phyloP scores from a whole-genome alignment of 1,284 basidiomycete species.

The Athelia sp. region DNA sequence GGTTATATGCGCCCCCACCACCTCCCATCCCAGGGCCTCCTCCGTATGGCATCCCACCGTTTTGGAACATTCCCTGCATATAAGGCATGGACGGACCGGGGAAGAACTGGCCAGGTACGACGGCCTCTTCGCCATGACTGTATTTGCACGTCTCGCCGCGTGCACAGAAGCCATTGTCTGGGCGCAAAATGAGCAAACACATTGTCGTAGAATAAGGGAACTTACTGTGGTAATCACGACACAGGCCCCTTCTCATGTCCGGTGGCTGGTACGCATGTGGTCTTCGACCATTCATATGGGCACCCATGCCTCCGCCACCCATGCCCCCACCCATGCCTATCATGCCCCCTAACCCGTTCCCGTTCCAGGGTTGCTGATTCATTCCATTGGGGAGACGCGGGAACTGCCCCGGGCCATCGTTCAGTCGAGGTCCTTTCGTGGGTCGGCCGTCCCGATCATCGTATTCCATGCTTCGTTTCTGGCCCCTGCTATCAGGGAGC shows the following conservation, averaged over 20 bases:
- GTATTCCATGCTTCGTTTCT: slow-evolving; percentile 59
- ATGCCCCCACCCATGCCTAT: slow-evolving; percentile 22
- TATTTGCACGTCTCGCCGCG: slow-evolving; percentile 90
- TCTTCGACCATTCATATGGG: slow-evolving; percentile 39
- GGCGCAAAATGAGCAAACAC: slow-evolving; percentile 4
- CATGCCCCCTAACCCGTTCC: slow-evolving; percentile 31
- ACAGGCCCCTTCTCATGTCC: slow-evolving; percentile 66
- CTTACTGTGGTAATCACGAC: slow-evolving; percentile 89
- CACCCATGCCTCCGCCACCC: slow-evolving; percentile 11
- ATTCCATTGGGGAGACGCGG: slow-evolving; percentile 40
- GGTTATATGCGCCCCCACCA: slow-evolving; percentile 60
- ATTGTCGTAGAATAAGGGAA: neutral
- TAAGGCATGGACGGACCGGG: slow-evolving; percentile 50
- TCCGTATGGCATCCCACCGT: slow-evolving; percentile 18
- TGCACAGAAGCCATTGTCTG: slow-evolving; percentile 88
- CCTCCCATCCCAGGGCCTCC: slow-evolving; percentile 21
- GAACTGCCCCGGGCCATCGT: slow-evolving; percentile 51
- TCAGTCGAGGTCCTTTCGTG: slow-evolving; percentile 66
- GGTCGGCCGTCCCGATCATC: slow-evolving; percentile 56
- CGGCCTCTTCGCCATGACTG: slow-evolving; percentile 83
- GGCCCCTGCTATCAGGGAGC: slow-evolving; percentile 42
- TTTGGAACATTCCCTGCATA: slow-evolving; percentile 54
- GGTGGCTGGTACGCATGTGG: slow-evolving; percentile 60
- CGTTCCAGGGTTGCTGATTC: slow-evolving; percentile 17
- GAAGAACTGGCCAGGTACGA: slow-evolving; percentile 63